These are phyloP conservation scores for Chlorophyllum brunneum DNA, from an alignment of 768 basidiomycete species.

Conservation along the genomic window DNA sequence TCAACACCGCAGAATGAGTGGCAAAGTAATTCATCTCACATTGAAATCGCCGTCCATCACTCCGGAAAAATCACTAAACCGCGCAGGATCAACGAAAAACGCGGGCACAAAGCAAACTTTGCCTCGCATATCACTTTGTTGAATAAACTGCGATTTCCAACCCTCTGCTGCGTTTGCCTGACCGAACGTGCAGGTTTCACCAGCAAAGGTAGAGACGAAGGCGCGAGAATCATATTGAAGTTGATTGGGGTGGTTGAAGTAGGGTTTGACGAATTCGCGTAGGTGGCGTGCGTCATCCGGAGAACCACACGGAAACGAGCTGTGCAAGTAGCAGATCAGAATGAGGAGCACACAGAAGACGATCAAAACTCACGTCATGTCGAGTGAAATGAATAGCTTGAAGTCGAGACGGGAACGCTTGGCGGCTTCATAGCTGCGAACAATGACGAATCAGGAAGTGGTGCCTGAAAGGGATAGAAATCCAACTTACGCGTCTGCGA, in stretches of 20 bases:
- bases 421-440: constrained; percentile 51
- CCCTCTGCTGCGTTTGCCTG: constrained; percentile 44
- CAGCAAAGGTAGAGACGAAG: constrained; percentile 70
- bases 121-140: constrained; percentile 40
- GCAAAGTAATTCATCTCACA: constrained; percentile 30
- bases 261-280: constrained; percentile 50
- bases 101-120: constrained; percentile 63
- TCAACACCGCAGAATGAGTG: constrained; percentile 11
- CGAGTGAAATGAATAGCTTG: constrained; percentile 75
- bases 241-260: constrained; percentile 57
- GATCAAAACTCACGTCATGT: constrained; percentile 57
- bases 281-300: constrained; percentile 45
- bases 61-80: constrained; percentile 39
- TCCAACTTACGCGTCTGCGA: constrained; percentile 55
- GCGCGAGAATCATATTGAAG: constrained; percentile 40
- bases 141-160: constrained; percentile 54
- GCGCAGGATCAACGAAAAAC: constrained; percentile 59
- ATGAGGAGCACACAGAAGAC: not conserved
- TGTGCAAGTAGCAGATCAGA: constrained; percentile 20
- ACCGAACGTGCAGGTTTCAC: constrained; percentile 67
- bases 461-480: not conserved
- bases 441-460: constrained; percentile 4
- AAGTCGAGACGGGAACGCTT: constrained; percentile 48
- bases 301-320: constrained; percentile 51
- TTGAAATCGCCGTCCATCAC: constrained; percentile 60